Percentiles rank a stretch among this genome's conserved stretches.
Conservation (phyloP, 2,329 filamentous ascomycete genomes). For the Dissoconium aciculare region DNA sequence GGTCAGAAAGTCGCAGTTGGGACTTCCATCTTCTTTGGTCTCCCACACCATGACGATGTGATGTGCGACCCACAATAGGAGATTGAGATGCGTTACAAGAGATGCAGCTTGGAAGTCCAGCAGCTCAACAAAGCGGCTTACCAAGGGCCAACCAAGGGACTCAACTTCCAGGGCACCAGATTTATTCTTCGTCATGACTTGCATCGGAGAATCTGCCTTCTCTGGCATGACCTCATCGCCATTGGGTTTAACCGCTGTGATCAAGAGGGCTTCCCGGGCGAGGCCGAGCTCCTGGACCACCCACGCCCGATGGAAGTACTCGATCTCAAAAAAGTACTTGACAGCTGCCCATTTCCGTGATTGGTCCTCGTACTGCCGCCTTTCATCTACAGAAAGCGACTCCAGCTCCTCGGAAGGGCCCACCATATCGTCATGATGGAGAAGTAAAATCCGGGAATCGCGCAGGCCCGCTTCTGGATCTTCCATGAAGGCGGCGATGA, state of each 20-base stretch:
- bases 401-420: background rate
- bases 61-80: background rate
- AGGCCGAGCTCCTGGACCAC: background rate
- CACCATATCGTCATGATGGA: background rate
- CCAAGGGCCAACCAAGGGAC: background rate
- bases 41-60: background rate
- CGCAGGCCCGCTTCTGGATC: background rate
- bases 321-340: slow-evolving; percentile 1
- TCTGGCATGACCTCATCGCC: background rate
- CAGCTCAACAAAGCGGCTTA: background rate
- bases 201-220: background rate
- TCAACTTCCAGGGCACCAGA: background rate
- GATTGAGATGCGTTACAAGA: background rate
- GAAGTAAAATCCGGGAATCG: background rate
- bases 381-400: background rate
- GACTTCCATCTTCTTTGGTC: background rate
- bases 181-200: no score
- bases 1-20: slow-evolving; percentile 1
- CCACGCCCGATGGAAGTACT: background rate
- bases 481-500: slow-evolving; percentile 1
- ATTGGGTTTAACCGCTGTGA: background rate
- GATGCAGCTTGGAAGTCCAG: background rate
- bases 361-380: background rate
- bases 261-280: background rate
- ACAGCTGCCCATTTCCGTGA: background rate